A percentile compares a stretch with the other conserved stretches of the same genome.
Conservation (phyloP, 2,329 filamentous ascomycete species). For the Talaromyces sp. region DNA sequence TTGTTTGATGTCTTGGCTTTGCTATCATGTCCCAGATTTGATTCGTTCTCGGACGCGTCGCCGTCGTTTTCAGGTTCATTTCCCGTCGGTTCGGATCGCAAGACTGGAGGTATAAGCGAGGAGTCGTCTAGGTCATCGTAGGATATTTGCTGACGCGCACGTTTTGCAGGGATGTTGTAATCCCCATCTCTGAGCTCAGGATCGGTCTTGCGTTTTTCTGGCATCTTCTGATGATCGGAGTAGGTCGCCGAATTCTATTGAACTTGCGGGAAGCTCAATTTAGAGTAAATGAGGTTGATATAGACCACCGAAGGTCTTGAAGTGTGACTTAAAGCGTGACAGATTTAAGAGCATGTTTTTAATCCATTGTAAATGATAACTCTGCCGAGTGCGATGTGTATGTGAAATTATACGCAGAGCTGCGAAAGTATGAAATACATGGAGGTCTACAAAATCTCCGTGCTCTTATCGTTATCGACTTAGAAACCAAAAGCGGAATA, state of each 20-base stretch:
- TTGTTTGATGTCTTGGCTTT: background rate
- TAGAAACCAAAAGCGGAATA: constrained; percentile 10
- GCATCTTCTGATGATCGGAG: constrained; percentile 23
- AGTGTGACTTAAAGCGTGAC: background rate
- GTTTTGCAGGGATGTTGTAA: constrained; percentile 27
- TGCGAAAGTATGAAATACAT: background rate
- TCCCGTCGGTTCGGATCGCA: background rate
- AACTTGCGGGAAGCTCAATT: background rate
- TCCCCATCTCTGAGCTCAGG: constrained; percentile 19
- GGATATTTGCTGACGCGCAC: constrained; percentile 28
- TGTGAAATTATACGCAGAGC: background rate
- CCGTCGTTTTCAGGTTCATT: constrained; percentile 24
- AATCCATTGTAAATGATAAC: too few species aligned
- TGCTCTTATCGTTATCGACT: constrained; percentile 8
- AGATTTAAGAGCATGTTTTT: background rate
- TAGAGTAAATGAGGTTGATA: background rate
- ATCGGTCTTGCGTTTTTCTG: constrained; percentile 34
- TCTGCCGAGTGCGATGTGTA: background rate
- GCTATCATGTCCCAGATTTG: background rate
- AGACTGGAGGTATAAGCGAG: background rate
- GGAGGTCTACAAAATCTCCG: background rate
- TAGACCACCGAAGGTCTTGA: background rate
- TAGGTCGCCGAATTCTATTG: background rate
- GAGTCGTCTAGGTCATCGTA: constrained; percentile 14
- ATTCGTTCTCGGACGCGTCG: constrained; percentile 17